These are phyloP conservation scores for Fomitopsis pulvina DNA, from an alignment of 768 basidiomycete genomes.

Conservation along the genomic window DNA sequence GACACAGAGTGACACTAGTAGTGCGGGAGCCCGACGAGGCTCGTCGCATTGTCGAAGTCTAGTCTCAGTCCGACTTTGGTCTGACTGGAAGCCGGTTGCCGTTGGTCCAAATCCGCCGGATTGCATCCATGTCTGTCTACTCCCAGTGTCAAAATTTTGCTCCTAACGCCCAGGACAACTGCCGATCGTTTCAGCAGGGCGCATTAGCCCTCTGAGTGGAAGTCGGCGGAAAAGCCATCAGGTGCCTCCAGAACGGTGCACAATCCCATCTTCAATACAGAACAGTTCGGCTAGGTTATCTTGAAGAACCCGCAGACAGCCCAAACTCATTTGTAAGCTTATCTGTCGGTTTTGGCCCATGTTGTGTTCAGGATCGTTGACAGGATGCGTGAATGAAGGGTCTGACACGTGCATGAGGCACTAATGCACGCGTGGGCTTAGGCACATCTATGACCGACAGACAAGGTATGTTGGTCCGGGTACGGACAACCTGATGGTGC, in stretches of 20 bases:
- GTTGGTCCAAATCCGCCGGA: no score
- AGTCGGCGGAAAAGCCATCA: constrained; percentile 38
- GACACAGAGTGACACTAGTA: no score
- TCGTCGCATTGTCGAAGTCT: no score
- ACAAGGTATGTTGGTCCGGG: constrained; percentile 98
- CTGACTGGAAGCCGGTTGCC: no score
- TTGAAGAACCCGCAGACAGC: constrained; percentile 90
- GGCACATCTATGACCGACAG: constrained; percentile 90
- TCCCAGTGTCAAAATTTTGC: background rate
- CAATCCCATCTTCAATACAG: constrained; percentile 94
- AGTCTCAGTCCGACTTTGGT: no score
- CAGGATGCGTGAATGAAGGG: constrained; percentile 31
- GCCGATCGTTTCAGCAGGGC: constrained; percentile 64
- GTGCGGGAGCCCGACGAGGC: no score
- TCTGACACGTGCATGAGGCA: background rate
- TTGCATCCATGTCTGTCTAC: background rate
- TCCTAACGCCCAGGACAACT: constrained; percentile 71
- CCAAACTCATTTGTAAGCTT: constrained; percentile 52
- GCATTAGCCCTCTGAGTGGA: constrained; percentile 52
- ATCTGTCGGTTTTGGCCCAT: constrained; percentile 8
- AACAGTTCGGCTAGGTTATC: constrained; percentile 95
- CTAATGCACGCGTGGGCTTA: constrained; percentile 22
- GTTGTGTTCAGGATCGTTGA: constrained; percentile 47
- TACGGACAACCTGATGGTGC: constrained; percentile 92
- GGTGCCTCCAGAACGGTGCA: constrained; percentile 38